Conservation (phyloP, 2,329 filamentous ascomycete genomes). For the Fusarium solani-melongenae region DNA sequence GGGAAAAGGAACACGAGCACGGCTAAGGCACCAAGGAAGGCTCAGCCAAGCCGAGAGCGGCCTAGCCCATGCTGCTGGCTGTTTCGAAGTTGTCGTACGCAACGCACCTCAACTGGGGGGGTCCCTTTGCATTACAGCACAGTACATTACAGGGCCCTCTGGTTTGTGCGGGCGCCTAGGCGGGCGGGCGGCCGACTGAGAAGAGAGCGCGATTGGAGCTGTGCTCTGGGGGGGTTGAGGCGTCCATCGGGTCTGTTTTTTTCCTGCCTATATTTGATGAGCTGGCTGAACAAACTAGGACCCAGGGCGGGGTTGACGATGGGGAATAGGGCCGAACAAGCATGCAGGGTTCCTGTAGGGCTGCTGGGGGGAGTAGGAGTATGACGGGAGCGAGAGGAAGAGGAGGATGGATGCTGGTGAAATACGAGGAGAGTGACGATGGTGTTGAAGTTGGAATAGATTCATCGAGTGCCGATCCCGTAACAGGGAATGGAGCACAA, state of each 20-base stretch:
- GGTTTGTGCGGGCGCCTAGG: constrained; percentile 19
- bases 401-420: neutral
- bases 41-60: constrained; percentile 9
- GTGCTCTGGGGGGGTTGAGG: constrained; percentile 5
- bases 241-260: constrained; percentile 3
- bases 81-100: neutral
- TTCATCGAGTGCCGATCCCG: neutral
- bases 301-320: constrained; percentile 8
- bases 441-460: constrained; percentile 6
- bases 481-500: neutral
- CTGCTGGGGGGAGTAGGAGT: constrained; percentile 9
- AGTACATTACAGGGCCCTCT: constrained; percentile 5
- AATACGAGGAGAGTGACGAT: neutral
- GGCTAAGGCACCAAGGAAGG: neutral
- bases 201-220: constrained; percentile 36
- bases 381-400: neutral
- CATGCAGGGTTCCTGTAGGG: constrained; percentile 14
- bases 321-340: constrained; percentile 28
- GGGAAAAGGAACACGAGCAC: neutral
- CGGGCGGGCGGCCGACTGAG: constrained; percentile 40
- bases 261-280: constrained; percentile 6
- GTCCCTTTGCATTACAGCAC: neutral
- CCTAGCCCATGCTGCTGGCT: constrained; percentile 5
- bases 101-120: neutral
- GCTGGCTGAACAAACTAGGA: constrained; percentile 13